Conservation (phyloP, 352 stramenopile genomes). For the Phytophthora podocarpi region DNA sequence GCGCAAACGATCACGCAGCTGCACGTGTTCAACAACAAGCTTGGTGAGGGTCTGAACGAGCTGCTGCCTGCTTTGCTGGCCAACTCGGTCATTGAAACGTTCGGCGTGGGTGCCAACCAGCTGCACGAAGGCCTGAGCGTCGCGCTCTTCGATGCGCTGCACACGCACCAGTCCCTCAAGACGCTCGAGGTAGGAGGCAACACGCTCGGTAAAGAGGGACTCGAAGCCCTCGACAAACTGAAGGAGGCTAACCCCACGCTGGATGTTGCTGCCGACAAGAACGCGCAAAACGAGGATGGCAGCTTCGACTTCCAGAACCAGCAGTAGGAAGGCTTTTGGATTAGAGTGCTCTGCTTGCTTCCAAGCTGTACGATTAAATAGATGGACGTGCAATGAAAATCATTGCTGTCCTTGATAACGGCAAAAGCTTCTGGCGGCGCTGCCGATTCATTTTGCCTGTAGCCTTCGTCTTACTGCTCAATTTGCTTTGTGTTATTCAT, state of each 20-base stretch:
- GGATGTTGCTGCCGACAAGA: conserved; percentile 85
- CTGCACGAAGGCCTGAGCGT: conserved; percentile 68
- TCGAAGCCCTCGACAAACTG: conserved; percentile 65
- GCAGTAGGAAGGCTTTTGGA: conserved; percentile 22
- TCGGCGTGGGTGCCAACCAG: conserved; percentile 75
- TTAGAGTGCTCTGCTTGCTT: conserved; percentile 16
- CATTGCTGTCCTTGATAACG: conserved; percentile 23
- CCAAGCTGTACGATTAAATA: conserved; percentile 39
- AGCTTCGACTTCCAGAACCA: conserved; percentile 46
- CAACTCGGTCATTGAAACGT: conserved; percentile 61
- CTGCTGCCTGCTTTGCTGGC: conserved; percentile 55
- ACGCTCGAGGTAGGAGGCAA: conserved; percentile 89
- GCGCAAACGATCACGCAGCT: conserved; percentile 55
- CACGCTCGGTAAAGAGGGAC: conserved; percentile 69
- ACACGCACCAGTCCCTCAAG: conserved; percentile 67
- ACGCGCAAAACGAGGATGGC: conserved; percentile 70
- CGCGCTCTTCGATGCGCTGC: conserved; percentile 64
- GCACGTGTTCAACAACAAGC: conserved; percentile 82
- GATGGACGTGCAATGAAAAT: conserved; percentile 18
- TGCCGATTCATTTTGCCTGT: conserved; percentile 1
- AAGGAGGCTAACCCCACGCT: conserved; percentile 57
- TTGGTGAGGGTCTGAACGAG: conserved; percentile 52
- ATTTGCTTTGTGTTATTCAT: conserved; percentile 34
- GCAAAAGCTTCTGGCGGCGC: conserved; percentile 2
- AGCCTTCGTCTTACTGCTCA: conserved; percentile 7